Conservation (phyloP, 306 rosid species). For the Datisca glomerata region DNA sequence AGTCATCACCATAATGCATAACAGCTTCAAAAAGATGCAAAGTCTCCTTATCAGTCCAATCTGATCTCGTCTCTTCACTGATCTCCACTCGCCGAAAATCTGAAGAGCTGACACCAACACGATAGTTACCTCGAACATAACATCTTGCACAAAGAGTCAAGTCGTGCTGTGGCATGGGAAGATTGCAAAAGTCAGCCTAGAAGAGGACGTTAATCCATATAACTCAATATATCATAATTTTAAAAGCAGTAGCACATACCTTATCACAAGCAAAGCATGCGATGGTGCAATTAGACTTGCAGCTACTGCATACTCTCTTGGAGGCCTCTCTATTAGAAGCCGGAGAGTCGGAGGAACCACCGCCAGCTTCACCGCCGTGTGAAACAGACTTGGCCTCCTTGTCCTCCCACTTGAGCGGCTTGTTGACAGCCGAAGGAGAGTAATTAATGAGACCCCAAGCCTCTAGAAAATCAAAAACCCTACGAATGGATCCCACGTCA, state of each 20-base stretch:
- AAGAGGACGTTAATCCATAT: no score
- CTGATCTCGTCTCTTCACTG: slow-evolving; percentile 51
- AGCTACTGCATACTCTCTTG: slow-evolving; percentile 71
- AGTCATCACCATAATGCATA: slow-evolving; percentile 75
- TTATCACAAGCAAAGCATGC: slow-evolving; percentile 92
- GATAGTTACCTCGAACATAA: slow-evolving; percentile 86
- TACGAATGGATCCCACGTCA: slow-evolving; percentile 75
- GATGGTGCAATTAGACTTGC: slow-evolving; percentile 68
- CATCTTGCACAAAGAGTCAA: slow-evolving; percentile 94
- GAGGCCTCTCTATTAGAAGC: slow-evolving; percentile 27
- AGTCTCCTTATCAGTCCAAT: slow-evolving; percentile 79
- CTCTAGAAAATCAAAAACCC: slow-evolving; percentile 82
- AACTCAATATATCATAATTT: no score
- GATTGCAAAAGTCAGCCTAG: no score
- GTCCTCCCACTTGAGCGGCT: slow-evolving; percentile 85
- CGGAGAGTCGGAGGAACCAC: slow-evolving; percentile 15
- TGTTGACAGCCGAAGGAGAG: slow-evolving; percentile 37
- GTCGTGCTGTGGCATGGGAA: slow-evolving; percentile 44
- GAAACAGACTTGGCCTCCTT: slow-evolving; percentile 36
- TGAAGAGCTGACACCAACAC: slow-evolving; percentile 65
- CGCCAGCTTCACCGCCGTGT: slow-evolving; percentile 19
- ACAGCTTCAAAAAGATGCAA: slow-evolving; percentile 70
- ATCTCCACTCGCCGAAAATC: slow-evolving; percentile 93
- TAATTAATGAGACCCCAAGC: slow-evolving; percentile 82
- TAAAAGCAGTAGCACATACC: no score